phyloP scores from a whole-genome alignment of 139 green algal genomes.

The Chlorella sp. region DNA sequence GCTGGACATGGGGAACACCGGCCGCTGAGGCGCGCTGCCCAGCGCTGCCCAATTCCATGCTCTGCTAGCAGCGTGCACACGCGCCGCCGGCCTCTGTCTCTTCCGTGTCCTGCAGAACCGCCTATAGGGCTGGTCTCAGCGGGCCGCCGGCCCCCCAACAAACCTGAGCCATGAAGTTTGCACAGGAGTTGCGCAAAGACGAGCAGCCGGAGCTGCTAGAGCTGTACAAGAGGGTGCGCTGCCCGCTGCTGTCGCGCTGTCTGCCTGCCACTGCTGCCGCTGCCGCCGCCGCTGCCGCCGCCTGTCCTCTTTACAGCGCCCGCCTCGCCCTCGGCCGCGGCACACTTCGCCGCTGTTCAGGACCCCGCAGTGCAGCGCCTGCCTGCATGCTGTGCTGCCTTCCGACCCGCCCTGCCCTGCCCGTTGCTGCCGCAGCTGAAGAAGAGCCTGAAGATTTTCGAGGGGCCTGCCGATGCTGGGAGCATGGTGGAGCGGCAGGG shows the following conservation, averaged over 20 bases:
- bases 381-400: too few relatives aligned
- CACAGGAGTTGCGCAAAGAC: neutral
- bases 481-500: neutral
- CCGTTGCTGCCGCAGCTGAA: constrained; percentile 1
- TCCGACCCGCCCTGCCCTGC: neutral
- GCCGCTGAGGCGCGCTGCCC: neutral
- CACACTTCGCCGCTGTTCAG: too few relatives aligned
- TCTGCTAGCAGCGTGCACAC: neutral
- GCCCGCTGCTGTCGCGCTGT: neutral
- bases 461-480: neutral
- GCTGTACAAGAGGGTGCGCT: constrained; percentile 22
- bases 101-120: too few relatives aligned
- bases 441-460: constrained; percentile 33
- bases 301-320: too few relatives aligned
- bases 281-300: neutral
- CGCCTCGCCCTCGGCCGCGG: too few relatives aligned
- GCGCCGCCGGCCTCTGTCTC: neutral
- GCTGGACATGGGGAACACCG: neutral
- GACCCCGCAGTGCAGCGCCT: too few relatives aligned
- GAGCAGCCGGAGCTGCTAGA: constrained; percentile 12
- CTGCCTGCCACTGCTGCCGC: neutral
- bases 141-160: neutral
- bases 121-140: too few relatives aligned
- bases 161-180: constrained; percentile 27
- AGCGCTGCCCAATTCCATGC: neutral